Evolutionary conservation across 2,329 filamentous ascomycete species (phyloP).

Genomic region (Monosporascus sp.): DNA sequence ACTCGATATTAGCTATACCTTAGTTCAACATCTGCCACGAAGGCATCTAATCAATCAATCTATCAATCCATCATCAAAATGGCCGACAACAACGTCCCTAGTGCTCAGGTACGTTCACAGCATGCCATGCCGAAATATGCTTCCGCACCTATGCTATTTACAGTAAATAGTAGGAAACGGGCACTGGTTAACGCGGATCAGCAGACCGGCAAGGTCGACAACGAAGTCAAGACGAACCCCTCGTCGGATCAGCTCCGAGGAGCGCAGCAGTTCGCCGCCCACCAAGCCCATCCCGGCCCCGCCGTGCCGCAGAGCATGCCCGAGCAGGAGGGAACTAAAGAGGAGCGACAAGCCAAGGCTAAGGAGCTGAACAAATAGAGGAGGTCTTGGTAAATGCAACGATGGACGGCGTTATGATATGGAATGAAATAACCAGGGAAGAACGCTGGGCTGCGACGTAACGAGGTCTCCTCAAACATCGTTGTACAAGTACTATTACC

Average conservation of each 20-base stretch:
- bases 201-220: slow-evolving; percentile 26
- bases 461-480: no score
- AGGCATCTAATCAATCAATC: not conserved
- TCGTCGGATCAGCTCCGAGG: slow-evolving; percentile 36
- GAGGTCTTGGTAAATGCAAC: not conserved
- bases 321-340: slow-evolving; percentile 58
- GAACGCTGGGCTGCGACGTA: no score
- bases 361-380: slow-evolving; percentile 59
- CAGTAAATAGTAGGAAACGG: not conserved
- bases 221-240: slow-evolving; percentile 34
- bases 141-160: not conserved
- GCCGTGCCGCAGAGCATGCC: slow-evolving; percentile 50
- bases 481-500: no score
- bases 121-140: not conserved
- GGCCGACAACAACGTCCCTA: slow-evolving; percentile 1
- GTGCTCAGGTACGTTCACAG: not conserved
- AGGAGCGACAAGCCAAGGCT: slow-evolving; percentile 61
- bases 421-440: no score
- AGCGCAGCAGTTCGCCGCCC: slow-evolving; percentile 36
- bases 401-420: not conserved
- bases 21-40: not conserved
- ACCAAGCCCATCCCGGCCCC: slow-evolving; percentile 54
- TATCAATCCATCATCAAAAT: not conserved
- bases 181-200: not conserved
- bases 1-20: not conserved